Evolutionary conservation across 768 basidiomycete species (phyloP).

Genomic region (Paxillus rubicundulus): DNA sequence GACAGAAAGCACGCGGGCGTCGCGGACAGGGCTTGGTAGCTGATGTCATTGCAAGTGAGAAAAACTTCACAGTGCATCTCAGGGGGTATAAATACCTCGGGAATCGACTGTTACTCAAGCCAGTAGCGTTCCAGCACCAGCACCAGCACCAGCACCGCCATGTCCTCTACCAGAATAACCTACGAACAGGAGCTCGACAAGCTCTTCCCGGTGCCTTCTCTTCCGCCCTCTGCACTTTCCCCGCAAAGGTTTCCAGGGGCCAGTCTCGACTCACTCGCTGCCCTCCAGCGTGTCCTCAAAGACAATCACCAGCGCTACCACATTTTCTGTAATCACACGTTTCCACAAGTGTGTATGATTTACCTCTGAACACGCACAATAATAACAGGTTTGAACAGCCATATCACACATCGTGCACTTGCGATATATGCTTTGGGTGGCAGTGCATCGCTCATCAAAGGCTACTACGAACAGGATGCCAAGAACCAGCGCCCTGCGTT

Average conservation of each 20-base stretch:
- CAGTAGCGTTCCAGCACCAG: background rate
- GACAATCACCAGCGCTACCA: conserved; percentile 50
- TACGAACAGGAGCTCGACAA: conserved; percentile 11
- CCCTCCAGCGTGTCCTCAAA: conserved; percentile 36
- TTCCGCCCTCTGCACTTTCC: conserved; percentile 22
- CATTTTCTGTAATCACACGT: conserved; percentile 44
- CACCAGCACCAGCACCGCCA: background rate
- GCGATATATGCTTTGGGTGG: conserved; percentile 29
- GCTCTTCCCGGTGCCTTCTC: conserved; percentile 26
- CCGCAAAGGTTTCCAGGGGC: conserved; percentile 30
- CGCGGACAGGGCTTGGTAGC: background rate
- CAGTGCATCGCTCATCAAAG: conserved; percentile 19
- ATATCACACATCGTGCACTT: conserved; percentile 29
- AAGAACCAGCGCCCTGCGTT: conserved; percentile 21
- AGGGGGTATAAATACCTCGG: conserved; percentile 2
- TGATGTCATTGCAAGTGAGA: background rate
- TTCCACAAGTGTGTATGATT: conserved; percentile 49
- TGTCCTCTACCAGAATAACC: conserved; percentile 9
- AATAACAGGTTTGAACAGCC: conserved; percentile 12
- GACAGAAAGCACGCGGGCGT: no score
- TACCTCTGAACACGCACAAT: background rate
- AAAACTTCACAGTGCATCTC: background rate
- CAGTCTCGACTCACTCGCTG: conserved; percentile 17
- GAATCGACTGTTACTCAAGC: background rate
- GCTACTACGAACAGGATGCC: conserved; percentile 25